A percentile compares a stretch with the other conserved stretches of the same genome.
Evolutionary conservation across 2,329 filamentous ascomycete genomes (phyloP).

Genomic region (Shiraia bambusicola): DNA sequence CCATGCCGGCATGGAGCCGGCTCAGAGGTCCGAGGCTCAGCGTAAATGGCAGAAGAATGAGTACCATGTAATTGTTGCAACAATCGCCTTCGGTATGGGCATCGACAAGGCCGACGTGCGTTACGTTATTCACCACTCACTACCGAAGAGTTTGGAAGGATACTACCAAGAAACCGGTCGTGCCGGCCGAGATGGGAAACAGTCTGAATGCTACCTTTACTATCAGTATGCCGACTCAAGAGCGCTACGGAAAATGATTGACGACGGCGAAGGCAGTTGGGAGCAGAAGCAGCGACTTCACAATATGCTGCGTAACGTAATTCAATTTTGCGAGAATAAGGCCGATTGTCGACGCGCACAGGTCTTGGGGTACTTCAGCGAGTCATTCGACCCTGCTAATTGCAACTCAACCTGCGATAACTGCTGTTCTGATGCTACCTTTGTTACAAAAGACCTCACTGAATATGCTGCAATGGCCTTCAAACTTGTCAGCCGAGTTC

Average conservation of each 20-base stretch:
- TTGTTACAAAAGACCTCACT: constrained; percentile 76
- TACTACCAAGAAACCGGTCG: constrained; percentile 98
- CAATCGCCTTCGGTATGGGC: constrained; percentile 99
- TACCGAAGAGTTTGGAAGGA: constrained; percentile 94
- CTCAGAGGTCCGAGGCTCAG: constrained; percentile 71
- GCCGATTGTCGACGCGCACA: constrained; percentile 85
- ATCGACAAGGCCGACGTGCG: constrained; percentile 97
- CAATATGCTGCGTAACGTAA: constrained; percentile 81
- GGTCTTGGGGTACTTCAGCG: constrained; percentile 92
- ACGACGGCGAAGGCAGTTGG: constrained; percentile 71
- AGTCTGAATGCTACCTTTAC: constrained; percentile 86
- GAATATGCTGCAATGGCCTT: constrained; percentile 71
- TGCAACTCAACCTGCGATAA: constrained; percentile 85
- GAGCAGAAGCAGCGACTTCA: constrained; percentile 83
- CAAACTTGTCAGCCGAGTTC: constrained; percentile 62
- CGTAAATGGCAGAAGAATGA: constrained; percentile 77
- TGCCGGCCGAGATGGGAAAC: constrained; percentile 85
- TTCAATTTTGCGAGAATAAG: constrained; percentile 86
- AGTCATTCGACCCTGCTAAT: constrained; percentile 70
- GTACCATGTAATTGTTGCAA: constrained; percentile 90
- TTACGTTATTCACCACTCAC: constrained; percentile 89
- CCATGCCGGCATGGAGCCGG: constrained; percentile 73
- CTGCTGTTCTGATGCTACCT: constrained; percentile 71
- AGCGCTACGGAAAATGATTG: constrained; percentile 76
- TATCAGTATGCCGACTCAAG: constrained; percentile 79